Percentiles rank a stretch among this genome's conserved stretches.
Conservation (phyloP, 139 green algal species). For the Chlorella sp. region DNA sequence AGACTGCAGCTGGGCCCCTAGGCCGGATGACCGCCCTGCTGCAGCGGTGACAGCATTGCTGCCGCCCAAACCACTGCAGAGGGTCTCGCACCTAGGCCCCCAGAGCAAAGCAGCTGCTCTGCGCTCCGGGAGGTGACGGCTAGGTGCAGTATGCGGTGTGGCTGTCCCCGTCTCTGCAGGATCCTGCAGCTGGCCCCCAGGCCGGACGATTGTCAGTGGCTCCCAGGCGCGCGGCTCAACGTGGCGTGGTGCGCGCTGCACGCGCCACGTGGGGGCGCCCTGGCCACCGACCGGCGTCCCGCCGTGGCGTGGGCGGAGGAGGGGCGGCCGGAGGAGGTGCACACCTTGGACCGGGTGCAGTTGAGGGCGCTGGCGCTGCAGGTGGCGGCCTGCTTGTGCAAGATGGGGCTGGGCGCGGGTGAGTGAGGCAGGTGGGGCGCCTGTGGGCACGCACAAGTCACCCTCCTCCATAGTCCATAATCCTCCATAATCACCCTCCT, state of each 20-base stretch:
- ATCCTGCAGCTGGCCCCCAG: constrained; percentile 4
- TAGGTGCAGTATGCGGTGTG: neutral
- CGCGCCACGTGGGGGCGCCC: constrained; percentile 31
- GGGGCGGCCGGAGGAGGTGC: constrained; percentile 28
- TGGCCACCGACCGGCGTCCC: neutral
- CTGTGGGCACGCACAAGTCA: neutral
- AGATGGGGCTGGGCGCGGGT: neutral
- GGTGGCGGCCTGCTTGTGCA: constrained; percentile 24
- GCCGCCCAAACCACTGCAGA: neutral
- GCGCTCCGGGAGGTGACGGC: neutral
- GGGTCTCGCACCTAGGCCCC: too few relatives aligned
- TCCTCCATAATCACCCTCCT: neutral
- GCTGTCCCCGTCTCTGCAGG: neutral
- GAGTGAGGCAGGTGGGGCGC: neutral
- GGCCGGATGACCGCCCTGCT: too few relatives aligned
- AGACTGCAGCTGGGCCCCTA: neutral
- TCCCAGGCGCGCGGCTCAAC: constrained; percentile 76
- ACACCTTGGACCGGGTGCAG: constrained; percentile 37
- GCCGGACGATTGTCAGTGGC: constrained; percentile 53
- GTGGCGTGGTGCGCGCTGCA: constrained; percentile 57
- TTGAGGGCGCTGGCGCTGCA: constrained; percentile 24
- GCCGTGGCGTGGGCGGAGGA: constrained; percentile 77
- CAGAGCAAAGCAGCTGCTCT: neutral
- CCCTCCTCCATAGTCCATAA: neutral
- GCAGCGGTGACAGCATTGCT: neutral